phyloP scores from a whole-genome alignment of 2,329 filamentous ascomycete species.

The Colletotrichum sp. region DNA sequence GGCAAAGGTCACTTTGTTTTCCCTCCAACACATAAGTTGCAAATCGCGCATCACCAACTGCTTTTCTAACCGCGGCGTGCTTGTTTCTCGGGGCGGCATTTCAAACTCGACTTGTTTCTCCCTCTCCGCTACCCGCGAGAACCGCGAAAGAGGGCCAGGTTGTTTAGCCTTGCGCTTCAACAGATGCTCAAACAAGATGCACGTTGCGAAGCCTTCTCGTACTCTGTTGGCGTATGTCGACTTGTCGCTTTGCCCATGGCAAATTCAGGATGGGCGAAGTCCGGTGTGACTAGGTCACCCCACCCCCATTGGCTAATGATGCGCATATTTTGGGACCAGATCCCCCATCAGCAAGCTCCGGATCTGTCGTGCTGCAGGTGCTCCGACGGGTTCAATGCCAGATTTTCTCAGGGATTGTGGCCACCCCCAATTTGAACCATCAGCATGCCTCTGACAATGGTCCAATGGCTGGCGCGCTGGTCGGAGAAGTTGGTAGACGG shows the following conservation, averaged over 20 bases:
- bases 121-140: neutral
- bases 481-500: neutral
- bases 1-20: neutral
- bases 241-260: neutral
- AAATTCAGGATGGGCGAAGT: neutral
- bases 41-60: neutral
- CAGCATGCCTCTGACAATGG: neutral
- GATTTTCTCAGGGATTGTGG: neutral
- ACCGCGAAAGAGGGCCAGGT: neutral
- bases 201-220: neutral
- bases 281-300: neutral
- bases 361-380: neutral
- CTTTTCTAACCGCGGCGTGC: neutral
- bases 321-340: neutral
- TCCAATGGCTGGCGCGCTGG: neutral
- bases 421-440: neutral
- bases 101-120: neutral
- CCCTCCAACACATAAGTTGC: neutral
- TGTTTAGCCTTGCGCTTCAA: neutral
- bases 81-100: neutral
- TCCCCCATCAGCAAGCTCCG: neutral
- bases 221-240: neutral
- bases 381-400: neutral
- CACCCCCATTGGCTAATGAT: neutral
- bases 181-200: too few species aligned